phyloP scores from a whole-genome alignment of 2,329 filamentous ascomycete genomes.

The Ophiostoma piceae region DNA sequence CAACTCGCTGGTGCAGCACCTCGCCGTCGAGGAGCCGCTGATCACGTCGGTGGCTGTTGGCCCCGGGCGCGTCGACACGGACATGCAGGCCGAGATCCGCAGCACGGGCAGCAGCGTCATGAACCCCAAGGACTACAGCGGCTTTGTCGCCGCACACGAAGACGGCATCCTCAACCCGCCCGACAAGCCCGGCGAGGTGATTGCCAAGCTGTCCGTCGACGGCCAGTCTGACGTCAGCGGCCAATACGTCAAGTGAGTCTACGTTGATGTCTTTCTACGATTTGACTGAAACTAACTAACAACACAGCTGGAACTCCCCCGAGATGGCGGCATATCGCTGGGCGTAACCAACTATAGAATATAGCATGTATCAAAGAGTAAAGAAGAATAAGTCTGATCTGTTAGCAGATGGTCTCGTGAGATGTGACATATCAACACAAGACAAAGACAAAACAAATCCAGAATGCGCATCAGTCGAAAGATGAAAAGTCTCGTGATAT shows the following conservation, averaged over 20 bases:
- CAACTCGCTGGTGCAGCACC: slow-evolving; percentile 69
- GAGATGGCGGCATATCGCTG: slow-evolving; percentile 45
- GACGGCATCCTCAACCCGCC: slow-evolving; percentile 69
- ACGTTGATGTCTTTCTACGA: background rate
- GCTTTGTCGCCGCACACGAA: slow-evolving; percentile 64
- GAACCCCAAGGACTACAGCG: slow-evolving; percentile 54
- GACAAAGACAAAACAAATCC: slow-evolving; percentile 30
- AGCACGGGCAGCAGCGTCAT: slow-evolving; percentile 51
- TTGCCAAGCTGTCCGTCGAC: slow-evolving; percentile 68
- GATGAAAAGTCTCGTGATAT: slow-evolving; percentile 70
- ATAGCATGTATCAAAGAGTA: background rate
- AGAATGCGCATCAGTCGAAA: slow-evolving; percentile 63
- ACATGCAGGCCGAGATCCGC: slow-evolving; percentile 81
- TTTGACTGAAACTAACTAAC: background rate
- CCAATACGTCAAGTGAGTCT: slow-evolving; percentile 61
- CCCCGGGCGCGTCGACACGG: slow-evolving; percentile 80
- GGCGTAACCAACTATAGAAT: background rate
- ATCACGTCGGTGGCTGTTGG: slow-evolving; percentile 68
- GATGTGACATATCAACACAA: slow-evolving; percentile 23
- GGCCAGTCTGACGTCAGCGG: slow-evolving; percentile 67
- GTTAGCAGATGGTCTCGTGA: slow-evolving; percentile 4
- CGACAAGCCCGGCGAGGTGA: slow-evolving; percentile 79
- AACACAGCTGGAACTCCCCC: slow-evolving; percentile 46
- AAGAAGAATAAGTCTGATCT: background rate
- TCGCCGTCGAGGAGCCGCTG: slow-evolving; percentile 70